These are phyloP conservation scores for Lecanosticta acicola DNA, from an alignment of 2,329 filamentous ascomycete species.

Conservation along the genomic window DNA sequence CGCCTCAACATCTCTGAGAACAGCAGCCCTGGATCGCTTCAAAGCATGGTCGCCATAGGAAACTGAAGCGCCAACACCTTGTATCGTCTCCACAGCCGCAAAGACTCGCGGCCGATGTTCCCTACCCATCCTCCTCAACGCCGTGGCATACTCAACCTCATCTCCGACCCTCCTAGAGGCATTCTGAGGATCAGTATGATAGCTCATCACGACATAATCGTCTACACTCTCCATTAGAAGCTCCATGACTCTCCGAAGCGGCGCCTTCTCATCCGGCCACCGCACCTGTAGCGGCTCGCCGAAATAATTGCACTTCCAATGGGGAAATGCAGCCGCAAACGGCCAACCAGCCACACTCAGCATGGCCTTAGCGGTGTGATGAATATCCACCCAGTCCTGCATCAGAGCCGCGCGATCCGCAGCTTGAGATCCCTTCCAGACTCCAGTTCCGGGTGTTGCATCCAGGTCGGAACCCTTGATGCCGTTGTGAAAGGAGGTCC, in stretches of 20 bases:
- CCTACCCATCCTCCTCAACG: not conserved
- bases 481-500: not conserved
- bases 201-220: constrained; percentile 1
- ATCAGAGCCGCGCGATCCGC: not conserved
- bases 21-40: not conserved
- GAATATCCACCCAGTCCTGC: not conserved
- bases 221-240: not conserved
- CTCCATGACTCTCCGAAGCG: not conserved
- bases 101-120: not conserved
- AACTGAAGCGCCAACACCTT: not conserved
- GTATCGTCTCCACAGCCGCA: not conserved
- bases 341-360: not conserved
- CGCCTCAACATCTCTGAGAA: not conserved
- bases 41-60: not conserved
- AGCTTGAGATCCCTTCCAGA: not conserved
- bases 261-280: not conserved
- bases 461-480: not conserved
- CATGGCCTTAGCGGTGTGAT: not conserved
- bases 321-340: not conserved
- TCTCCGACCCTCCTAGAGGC: not conserved
- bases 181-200: not conserved
- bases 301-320: not conserved
- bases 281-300: not conserved
- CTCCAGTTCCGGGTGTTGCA: not conserved
- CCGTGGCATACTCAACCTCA: not conserved